These are phyloP conservation scores for Macrophomina pseudophaseolina DNA, from an alignment of 2,329 filamentous ascomycete genomes.

Conservation along the genomic window DNA sequence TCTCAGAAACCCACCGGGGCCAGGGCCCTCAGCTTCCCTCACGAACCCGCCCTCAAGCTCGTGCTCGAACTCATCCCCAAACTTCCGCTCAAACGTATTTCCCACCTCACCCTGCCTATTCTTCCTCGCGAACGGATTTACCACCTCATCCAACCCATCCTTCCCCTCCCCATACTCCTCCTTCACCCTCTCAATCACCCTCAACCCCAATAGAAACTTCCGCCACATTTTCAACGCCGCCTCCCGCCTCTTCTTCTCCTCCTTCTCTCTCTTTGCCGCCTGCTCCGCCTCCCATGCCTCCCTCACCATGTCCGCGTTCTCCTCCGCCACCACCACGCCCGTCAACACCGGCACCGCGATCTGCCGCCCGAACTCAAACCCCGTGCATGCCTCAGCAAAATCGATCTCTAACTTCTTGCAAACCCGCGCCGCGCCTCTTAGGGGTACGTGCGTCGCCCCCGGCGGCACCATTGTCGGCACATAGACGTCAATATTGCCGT, in stretches of 20 bases:
- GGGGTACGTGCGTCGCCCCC: conserved; percentile 84
- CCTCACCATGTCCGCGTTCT: conserved; percentile 75
- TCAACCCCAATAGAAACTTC: conserved; percentile 82
- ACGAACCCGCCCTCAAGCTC: conserved; percentile 47
- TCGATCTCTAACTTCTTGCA: conserved; percentile 86
- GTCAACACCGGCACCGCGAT: conserved; percentile 92
- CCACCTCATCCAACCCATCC: conserved; percentile 48
- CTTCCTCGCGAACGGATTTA: conserved; percentile 59
- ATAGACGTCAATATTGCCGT: conserved; percentile 96
- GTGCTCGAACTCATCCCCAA: conserved; percentile 32
- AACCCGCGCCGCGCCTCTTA: conserved; percentile 75
- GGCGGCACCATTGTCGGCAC: conserved; percentile 88
- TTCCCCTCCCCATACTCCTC: conserved; percentile 72
- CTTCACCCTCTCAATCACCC: conserved; percentile 77
- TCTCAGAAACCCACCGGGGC: conserved; percentile 46
- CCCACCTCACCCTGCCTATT: conserved; percentile 38
- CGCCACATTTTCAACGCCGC: conserved; percentile 78
- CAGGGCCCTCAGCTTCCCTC: conserved; percentile 34
- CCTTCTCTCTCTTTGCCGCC: conserved; percentile 74
- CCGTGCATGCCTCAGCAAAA: conserved; percentile 91
- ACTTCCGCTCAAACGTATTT: conserved; percentile 27
- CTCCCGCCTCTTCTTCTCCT: conserved; percentile 81
- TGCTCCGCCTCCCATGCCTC: conserved; percentile 76
- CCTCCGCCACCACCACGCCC: conserved; percentile 85
- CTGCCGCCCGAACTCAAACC: conserved; percentile 94